Conservation (phyloP, 495 filamentous ascomycete genomes). For the Bryoglossum gracile region DNA sequence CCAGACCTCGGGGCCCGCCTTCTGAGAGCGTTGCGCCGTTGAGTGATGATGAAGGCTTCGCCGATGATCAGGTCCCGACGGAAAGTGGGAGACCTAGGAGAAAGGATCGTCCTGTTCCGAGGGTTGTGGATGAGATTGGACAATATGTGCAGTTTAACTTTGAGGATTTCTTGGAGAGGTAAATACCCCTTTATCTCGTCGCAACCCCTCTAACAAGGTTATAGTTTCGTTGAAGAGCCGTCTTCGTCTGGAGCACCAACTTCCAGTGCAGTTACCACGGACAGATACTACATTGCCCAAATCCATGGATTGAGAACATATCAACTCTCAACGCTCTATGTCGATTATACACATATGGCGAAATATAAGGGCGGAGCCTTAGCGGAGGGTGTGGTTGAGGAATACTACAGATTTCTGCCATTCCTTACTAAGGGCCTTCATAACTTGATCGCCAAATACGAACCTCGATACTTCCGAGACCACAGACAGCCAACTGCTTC, state of each 20-base stretch:
- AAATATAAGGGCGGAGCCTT: constrained; percentile 63
- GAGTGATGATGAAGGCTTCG: constrained; percentile 59
- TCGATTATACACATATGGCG: constrained; percentile 86
- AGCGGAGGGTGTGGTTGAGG: constrained; percentile 73
- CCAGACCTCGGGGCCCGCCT: constrained; percentile 52
- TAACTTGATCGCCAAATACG: constrained; percentile 88
- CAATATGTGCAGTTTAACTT: constrained; percentile 80
- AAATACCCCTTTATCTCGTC: constrained; percentile 19
- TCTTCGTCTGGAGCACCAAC: constrained; percentile 62
- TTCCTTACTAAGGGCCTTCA: constrained; percentile 87
- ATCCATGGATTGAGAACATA: constrained; percentile 83
- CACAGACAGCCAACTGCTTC: constrained; percentile 69
- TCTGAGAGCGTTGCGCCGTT: constrained; percentile 58
- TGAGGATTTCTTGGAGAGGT: constrained; percentile 83
- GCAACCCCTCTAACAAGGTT: neutral
- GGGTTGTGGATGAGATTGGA: constrained; percentile 81
- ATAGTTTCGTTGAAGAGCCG: constrained; percentile 70
- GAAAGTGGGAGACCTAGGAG: constrained; percentile 52
- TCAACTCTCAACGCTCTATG: constrained; percentile 90
- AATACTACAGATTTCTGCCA: constrained; percentile 93
- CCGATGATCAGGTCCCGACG: constrained; percentile 45
- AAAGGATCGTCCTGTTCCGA: constrained; percentile 59
- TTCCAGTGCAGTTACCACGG: constrained; percentile 67
- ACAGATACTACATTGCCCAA: constrained; percentile 95
- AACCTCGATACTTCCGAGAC: constrained; percentile 86